These are phyloP conservation scores for Phytopythium vexans DNA, from an alignment of 352 stramenopile genomes.

Conservation along the genomic window DNA sequence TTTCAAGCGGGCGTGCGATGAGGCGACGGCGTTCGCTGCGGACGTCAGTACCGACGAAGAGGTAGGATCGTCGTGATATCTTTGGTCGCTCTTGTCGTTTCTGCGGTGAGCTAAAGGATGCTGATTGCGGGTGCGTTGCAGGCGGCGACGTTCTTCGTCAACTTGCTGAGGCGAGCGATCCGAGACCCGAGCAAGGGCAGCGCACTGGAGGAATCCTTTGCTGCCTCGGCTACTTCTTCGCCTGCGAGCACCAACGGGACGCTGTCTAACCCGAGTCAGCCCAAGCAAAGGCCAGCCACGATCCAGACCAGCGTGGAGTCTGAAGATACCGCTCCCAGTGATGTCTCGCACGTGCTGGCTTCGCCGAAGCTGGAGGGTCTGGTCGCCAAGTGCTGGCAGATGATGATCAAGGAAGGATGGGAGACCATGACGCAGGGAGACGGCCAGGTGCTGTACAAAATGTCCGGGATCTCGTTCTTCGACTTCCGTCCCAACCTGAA, in stretches of 20 bases:
- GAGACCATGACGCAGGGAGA: constrained; percentile 51
- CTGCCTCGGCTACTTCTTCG: constrained; percentile 9
- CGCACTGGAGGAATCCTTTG: constrained; percentile 3
- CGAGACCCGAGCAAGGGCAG: neutral
- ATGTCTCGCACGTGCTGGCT: constrained; percentile 19
- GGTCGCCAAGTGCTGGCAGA: constrained; percentile 41
- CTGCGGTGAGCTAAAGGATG: neutral
- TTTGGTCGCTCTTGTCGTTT: neutral
- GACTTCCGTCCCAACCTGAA: constrained; percentile 70
- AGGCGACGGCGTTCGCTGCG: constrained; percentile 31
- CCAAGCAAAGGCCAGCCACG: constrained; percentile 6
- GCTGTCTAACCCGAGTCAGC: neutral
- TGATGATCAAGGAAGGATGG: constrained; percentile 62
- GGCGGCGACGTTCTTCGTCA: constrained; percentile 28
- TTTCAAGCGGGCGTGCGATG: constrained; percentile 47
- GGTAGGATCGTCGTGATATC: constrained; percentile 1
- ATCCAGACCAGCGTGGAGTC: neutral
- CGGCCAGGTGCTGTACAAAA: constrained; percentile 60
- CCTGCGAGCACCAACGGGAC: constrained; percentile 6
- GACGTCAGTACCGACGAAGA: constrained; percentile 25
- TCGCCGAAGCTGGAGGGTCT: constrained; percentile 20
- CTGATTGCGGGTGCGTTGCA: constrained; percentile 2
- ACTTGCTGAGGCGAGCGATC: constrained; percentile 18
- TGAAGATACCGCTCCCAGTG: neutral
- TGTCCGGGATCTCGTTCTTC: constrained; percentile 64